These are phyloP conservation scores for Pseudognaphalium luteoalbum DNA, from an alignment of 129 eudicot species.

Conservation along the genomic window DNA sequence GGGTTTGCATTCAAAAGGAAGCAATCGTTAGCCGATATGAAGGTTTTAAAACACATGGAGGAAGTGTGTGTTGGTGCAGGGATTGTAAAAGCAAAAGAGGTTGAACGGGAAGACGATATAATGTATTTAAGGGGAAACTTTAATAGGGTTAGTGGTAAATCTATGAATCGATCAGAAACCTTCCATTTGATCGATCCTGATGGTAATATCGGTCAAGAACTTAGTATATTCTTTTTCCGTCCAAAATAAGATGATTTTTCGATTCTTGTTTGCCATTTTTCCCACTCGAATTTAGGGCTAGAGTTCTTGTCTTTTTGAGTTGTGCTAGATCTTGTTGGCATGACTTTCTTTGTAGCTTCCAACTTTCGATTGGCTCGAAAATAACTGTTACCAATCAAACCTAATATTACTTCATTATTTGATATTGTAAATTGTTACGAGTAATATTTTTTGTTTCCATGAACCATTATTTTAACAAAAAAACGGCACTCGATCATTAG, in stretches of 20 bases:
- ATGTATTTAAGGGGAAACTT: slow-evolving; percentile 75
- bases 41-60: slow-evolving; percentile 46
- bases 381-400: slow-evolving; percentile 1
- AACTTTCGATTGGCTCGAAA: slow-evolving; percentile 22
- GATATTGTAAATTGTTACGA: background rate
- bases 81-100: slow-evolving; percentile 35
- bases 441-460: background rate
- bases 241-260: slow-evolving; percentile 38
- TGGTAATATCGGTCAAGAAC: slow-evolving; percentile 68
- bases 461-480: no score
- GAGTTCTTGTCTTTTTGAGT: slow-evolving; percentile 35
- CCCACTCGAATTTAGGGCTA: slow-evolving; percentile 7
- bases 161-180: slow-evolving; percentile 48
- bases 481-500: no score
- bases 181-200: slow-evolving; percentile 80
- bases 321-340: slow-evolving; percentile 30
- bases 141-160: slow-evolving; percentile 42
- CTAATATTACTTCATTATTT: background rate
- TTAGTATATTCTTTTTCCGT: slow-evolving; percentile 73
- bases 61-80: slow-evolving; percentile 65
- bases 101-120: slow-evolving; percentile 43
- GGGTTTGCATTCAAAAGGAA: slow-evolving; percentile 61
- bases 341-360: slow-evolving; percentile 26
- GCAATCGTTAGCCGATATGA: slow-evolving; percentile 50
- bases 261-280: slow-evolving; percentile 10